A percentile compares a stretch with the other conserved stretches of the same genome.
phyloP scores from a whole-genome alignment of 805 yeast species.

The Wickerhamiella siamensis region DNA sequence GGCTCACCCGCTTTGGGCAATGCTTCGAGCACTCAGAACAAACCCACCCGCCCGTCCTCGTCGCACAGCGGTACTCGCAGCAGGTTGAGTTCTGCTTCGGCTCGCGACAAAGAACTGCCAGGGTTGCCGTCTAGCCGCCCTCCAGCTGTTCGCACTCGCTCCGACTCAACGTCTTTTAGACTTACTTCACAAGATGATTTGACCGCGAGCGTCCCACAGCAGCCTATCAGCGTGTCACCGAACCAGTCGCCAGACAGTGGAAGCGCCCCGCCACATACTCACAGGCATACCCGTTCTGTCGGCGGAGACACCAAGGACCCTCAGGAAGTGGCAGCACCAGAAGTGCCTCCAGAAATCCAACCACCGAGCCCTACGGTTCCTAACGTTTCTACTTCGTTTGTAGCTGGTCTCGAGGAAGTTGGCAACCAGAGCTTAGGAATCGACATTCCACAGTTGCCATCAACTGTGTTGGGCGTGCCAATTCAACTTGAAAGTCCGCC shows the following conservation, averaged over 20 bases:
- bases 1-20: background rate
- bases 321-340: background rate
- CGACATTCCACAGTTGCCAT: background rate
- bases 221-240: too few species aligned
- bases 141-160: background rate
- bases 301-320: background rate
- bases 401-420: background rate
- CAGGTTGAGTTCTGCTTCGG: background rate
- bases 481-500: slow-evolving; percentile 1
- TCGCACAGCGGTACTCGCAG: background rate
- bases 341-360: slow-evolving; percentile 1
- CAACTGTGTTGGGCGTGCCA: background rate
- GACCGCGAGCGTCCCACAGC: too few species aligned
- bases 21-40: background rate
- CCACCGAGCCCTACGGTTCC: background rate
- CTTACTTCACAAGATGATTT: too few species aligned
- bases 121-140: slow-evolving; percentile 10
- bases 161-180: too few species aligned
- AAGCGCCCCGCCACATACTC: too few species aligned
- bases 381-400: background rate
- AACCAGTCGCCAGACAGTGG: too few species aligned
- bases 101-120: slow-evolving; percentile 13
- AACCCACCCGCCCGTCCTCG: background rate
- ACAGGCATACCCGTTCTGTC: background rate
- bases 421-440: background rate